Evolutionary conservation across 306 rosid species (phyloP).

Genomic region (Acacia acuminata): DNA sequence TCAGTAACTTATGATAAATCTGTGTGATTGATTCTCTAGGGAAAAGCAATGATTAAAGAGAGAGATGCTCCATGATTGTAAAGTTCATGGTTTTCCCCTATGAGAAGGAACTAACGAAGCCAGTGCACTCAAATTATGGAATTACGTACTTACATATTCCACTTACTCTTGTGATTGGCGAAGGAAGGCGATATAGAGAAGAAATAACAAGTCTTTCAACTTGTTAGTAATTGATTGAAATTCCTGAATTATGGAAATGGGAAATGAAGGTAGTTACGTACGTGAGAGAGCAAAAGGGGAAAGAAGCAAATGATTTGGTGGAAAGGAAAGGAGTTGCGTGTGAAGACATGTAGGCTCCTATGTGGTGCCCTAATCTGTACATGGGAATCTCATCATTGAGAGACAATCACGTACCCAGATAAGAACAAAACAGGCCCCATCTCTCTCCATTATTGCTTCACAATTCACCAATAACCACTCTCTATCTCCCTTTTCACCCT

Average conservation of each 20-base stretch:
- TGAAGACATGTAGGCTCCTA: slow-evolving; percentile 43
- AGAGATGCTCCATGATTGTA: not conserved
- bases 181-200: not conserved
- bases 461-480: slow-evolving; percentile 36
- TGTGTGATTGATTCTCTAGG: not conserved
- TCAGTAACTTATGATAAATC: not conserved
- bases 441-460: slow-evolving; percentile 47
- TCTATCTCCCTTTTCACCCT: not conserved
- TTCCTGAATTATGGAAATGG: not conserved
- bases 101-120: not conserved
- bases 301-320: slow-evolving; percentile 16
- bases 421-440: slow-evolving; percentile 38
- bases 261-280: not conserved
- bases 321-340: slow-evolving; percentile 11
- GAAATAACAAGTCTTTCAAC: not conserved
- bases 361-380: slow-evolving; percentile 25
- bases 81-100: not conserved
- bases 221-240: no score
- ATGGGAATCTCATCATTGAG: slow-evolving; percentile 56
- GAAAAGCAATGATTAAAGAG: slow-evolving; percentile 4
- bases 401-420: slow-evolving; percentile 32
- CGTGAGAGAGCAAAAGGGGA: not conserved
- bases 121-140: not conserved
- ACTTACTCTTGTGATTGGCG: not conserved
- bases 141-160: not conserved